phyloP scores from a whole-genome alignment of 805 yeast genomes.

The Schizosaccharomyces japonicus region DNA sequence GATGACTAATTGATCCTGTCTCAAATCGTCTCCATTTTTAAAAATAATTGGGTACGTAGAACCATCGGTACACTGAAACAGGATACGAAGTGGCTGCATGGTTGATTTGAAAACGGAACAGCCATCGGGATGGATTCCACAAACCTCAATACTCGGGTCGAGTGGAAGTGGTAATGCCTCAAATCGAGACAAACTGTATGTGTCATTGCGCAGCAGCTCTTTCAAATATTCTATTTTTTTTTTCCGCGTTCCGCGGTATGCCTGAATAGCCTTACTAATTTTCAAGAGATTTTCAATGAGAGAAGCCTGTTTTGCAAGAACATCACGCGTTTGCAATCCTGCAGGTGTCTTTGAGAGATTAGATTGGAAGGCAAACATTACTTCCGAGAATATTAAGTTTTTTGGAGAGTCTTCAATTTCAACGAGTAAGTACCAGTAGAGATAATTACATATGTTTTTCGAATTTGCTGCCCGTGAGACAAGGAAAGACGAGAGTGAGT shows the following conservation, averaged over 20 bases:
- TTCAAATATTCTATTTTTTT: constrained; percentile 49
- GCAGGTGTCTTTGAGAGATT: constrained; percentile 15
- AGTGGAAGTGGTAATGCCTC: constrained; percentile 51
- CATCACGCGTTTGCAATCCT: constrained; percentile 14
- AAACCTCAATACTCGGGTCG: constrained; percentile 52
- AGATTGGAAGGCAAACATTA: constrained; percentile 24
- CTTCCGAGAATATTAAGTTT: constrained; percentile 21
- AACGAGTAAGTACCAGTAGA: constrained; percentile 81
- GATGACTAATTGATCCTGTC: constrained; percentile 92
- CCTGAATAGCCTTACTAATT: constrained; percentile 40
- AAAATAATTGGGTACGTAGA: constrained; percentile 58
- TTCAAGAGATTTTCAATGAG: constrained; percentile 42
- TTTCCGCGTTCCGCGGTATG: constrained; percentile 49
- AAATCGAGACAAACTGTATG: constrained; percentile 19
- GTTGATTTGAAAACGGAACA: constrained; percentile 79
- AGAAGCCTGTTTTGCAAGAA: constrained; percentile 36
- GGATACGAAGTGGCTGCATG: constrained; percentile 63
- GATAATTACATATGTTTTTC: constrained; percentile 47
- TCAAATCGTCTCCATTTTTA: constrained; percentile 81
- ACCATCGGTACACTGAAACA: constrained; percentile 35
- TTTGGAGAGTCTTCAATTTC: constrained; percentile 50
- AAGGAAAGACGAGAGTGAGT: constrained; percentile 31
- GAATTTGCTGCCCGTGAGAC: constrained; percentile 47
- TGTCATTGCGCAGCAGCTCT: constrained; percentile 28
- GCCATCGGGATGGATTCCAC: constrained; percentile 58